Evolutionary conservation across 2,329 filamentous ascomycete species (phyloP).

Genomic region (Cladophialophora exuberans): DNA sequence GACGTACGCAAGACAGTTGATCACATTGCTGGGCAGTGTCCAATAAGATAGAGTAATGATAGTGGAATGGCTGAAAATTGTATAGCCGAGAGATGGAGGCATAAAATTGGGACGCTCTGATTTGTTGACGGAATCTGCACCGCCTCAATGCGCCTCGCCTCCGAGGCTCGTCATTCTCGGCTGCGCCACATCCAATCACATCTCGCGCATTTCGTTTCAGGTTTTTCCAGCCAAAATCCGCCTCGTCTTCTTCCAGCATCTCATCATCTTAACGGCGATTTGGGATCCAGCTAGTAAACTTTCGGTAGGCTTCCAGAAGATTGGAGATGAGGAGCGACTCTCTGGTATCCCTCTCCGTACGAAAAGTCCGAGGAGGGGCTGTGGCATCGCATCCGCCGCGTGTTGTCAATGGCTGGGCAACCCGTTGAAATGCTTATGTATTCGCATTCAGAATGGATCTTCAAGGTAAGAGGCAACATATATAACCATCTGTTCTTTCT

Average conservation of each 20-base stretch:
- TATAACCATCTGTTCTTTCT: not conserved
- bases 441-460: not conserved
- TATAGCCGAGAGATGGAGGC: too few relatives aligned
- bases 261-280: not conserved
- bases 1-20: not conserved
- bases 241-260: not conserved
- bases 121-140: conserved; percentile 1
- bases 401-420: not conserved
- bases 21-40: not conserved
- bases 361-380: not conserved
- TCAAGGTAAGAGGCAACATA: not conserved
- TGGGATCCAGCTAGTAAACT: not conserved
- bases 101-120: too few relatives aligned
- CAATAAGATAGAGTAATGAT: not conserved
- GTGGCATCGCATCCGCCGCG: conserved; percentile 1
- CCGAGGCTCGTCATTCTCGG: not conserved
- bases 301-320: conserved; percentile 16
- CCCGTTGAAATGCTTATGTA: not conserved
- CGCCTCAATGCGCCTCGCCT: conserved; percentile 2
- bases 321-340: not conserved
- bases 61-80: too few relatives aligned
- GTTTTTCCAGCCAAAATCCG: conserved; percentile 4
- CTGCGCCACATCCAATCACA: conserved; percentile 12
- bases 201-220: not conserved
- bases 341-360: not conserved